Percentiles rank a stretch among this genome's conserved stretches.
Evolutionary conservation across 148 eudicot genomes (phyloP).

Genomic region (Camellia sinensis): DNA sequence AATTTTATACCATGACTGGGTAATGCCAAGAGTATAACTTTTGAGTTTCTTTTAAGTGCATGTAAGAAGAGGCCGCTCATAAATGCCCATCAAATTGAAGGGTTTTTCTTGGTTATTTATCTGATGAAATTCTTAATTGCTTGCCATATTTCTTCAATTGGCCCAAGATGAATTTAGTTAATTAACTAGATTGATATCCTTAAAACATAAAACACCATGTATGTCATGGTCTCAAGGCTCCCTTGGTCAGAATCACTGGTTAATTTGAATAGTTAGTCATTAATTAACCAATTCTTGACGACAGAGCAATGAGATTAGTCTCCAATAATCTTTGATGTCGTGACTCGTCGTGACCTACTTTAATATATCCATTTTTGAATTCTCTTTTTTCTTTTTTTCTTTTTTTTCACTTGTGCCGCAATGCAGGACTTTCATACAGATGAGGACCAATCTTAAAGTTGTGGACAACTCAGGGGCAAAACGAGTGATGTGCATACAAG

Average conservation of each 20-base stretch:
- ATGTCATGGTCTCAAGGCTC: not conserved
- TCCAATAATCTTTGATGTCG: not conserved
- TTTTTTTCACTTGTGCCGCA: constrained; percentile 37
- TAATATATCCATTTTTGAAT: not conserved
- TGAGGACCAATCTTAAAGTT: constrained; percentile 81
- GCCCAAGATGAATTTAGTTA: not conserved
- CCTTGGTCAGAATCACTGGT: not conserved
- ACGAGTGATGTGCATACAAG: constrained; percentile 83
- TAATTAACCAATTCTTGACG: not conserved
- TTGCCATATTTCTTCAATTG: not conserved
- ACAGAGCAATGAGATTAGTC: not conserved
- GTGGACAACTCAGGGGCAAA: constrained; percentile 96
- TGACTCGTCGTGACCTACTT: not conserved
- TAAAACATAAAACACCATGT: not conserved
- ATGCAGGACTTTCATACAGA: constrained; percentile 77
- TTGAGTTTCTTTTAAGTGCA: no score
- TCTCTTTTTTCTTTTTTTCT: not conserved
- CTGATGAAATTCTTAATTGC: not conserved
- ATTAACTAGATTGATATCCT: not conserved
- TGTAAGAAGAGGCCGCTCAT: no score
- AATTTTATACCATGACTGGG: no score
- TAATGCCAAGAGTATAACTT: no score
- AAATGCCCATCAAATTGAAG: no score
- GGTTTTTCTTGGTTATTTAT: not conserved
- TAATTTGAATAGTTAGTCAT: not conserved